Base-by-base conservation (phyloP, 371 early-diverging fungal genomes). In the Rhizopus microsporus region DNA sequence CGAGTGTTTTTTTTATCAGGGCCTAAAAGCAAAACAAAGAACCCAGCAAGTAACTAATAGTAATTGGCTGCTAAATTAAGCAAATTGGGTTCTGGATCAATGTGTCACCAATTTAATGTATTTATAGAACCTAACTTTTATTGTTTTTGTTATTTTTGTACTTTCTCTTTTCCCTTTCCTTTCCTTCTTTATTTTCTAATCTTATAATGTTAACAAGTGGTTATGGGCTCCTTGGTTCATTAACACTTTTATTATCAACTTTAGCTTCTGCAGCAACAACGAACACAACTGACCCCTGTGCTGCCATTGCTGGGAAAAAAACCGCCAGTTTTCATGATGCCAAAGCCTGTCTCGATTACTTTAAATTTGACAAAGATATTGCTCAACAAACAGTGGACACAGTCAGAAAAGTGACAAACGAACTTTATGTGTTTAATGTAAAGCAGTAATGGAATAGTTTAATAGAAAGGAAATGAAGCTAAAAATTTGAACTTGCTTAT, bases 401-500 rank as follows among this genome's bases (percentile, higher is more conserved):
- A 35, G 67, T 79, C 9, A 68, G 68, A 52, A 79, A 73, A 68
- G 67, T 79, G 16, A 61, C 71, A 39, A 65, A 68, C n/a, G 69
- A 76, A 7, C 71, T 79, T 34, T 79, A 79, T 57, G 76, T 75
- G 4, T 79, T 79, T 54, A 79, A 75, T 63, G 79, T 78, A 71
- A 43, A 49, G 31, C 9, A 29, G 8, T 12, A 37, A 12, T n/a
- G 30, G 33, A 29, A 17, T 49, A 1, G 17, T 15, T 43, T 29
- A 7, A 23, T 23, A 13, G n/a, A 35, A 4, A 51, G 15, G 10
- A 16, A 51, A 9, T 29, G 31, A 17, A 32, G 15, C 33, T 51
- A 34, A 34, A 46, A 16, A 46, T 23, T 23, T 23, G 23, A 23
- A 23, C 30, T 15, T 15, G 6, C 23, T 23, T 23, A 23, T 23